phyloP scores from a whole-genome alignment of 208 protist genomes.

The Leishmania guyanensis region DNA sequence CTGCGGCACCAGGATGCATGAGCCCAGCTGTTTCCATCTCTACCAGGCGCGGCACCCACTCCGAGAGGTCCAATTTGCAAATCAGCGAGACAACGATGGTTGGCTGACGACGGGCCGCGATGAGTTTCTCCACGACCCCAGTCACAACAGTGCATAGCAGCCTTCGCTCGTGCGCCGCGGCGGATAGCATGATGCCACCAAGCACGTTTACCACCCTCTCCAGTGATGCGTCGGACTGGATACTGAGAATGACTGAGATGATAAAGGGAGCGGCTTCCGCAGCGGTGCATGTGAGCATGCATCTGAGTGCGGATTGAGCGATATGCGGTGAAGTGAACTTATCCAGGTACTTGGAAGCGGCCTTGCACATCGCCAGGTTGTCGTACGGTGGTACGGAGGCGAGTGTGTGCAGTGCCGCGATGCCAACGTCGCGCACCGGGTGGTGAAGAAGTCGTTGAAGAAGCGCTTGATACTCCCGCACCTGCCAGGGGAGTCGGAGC shows the following conservation, averaged over 20 bases:
- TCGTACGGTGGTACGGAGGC: slow-evolving; percentile 18
- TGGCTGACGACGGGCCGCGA: slow-evolving; percentile 14
- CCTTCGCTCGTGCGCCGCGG: not conserved
- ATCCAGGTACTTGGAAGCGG: slow-evolving; percentile 4
- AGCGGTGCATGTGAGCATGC: slow-evolving; percentile 24
- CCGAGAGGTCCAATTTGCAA: not conserved
- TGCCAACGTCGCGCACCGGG: slow-evolving; percentile 6
- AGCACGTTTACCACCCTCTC: slow-evolving; percentile 3
- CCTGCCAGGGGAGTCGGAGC: slow-evolving; percentile 23
- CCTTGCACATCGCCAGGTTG: slow-evolving; percentile 18
- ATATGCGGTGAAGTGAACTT: not conserved
- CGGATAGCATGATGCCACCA: not conserved
- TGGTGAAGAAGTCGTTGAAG: slow-evolving; percentile 18
- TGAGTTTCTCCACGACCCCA: not conserved
- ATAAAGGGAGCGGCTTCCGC: slow-evolving; percentile 10
- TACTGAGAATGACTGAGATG: slow-evolving; percentile 7
- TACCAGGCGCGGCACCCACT: slow-evolving; percentile 16
- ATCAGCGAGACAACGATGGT: slow-evolving; percentile 9
- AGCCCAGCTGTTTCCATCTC: slow-evolving; percentile 9
- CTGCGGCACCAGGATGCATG: slow-evolving; percentile 22
- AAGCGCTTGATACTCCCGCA: slow-evolving; percentile 17
- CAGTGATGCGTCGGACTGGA: slow-evolving; percentile 8
- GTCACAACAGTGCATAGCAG: not conserved
- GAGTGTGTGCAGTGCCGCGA: slow-evolving; percentile 19
- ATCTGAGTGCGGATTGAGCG: slow-evolving; percentile 7